Base-by-base conservation (phyloP, 345 rosid genomes). In the Ceriops decandra region DNA sequence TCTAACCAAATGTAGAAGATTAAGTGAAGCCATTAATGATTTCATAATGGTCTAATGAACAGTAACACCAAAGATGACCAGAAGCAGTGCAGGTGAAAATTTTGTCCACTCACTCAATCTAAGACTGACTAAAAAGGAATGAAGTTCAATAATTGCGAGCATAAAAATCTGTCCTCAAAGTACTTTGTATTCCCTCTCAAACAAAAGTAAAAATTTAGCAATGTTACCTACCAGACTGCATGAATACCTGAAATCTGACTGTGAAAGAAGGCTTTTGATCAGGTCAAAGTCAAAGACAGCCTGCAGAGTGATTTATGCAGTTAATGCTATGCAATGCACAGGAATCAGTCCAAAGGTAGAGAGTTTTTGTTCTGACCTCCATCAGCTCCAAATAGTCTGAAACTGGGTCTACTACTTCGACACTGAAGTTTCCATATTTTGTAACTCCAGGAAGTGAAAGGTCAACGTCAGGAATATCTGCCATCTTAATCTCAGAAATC, bases 351-450 rank as follows among this genome's bases (percentile, higher is more conserved):
- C 22, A 57, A 69, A 66, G 24, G 31, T 68, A 52, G 60, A 60
- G 36, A 27, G 6, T 66, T 26, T 62, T 67, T 58, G 60, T 66
- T 77, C 86, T 68, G 64, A 89, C 96, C 93, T 91, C 93, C 97
- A 93, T 85, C 69, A 93, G 80, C 80, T 89, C 97, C 85, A 90
- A 79, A 73, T 89, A 93, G 76, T 90, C 97, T 8, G 93, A 85
- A 77, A 93, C 93, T 4, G 98, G 90, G 78, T 89, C 91, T 68
- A 93, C 77, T 63, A 93, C 97, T 86, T 93, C 97, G 52, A 91
- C 90, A 60, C 68, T 75, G 77, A 91, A 91, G 78, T 72, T 84
- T 57, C 90, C 95, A 66, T 77, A 83, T 69, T 87, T 87, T 28
- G 90, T 80, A 33, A 84, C 82, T 73, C 95, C 89, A 64, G 85